Conservation (phyloP, 176 grass and related monocot genomes). For the Eragrostis nindensis region DNA sequence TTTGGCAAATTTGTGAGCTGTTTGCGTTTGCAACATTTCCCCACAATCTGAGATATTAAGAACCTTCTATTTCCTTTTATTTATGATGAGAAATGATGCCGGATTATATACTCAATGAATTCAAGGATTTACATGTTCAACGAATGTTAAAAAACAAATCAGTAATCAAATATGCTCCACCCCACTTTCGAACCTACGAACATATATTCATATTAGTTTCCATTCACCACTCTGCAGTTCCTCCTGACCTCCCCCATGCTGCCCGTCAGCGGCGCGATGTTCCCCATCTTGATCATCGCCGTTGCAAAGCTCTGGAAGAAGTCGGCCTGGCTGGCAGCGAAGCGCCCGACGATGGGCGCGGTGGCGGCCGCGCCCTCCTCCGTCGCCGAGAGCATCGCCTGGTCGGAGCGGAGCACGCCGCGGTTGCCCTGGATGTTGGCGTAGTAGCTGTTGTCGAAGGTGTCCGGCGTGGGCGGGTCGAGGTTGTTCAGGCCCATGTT, state of each 20-base stretch:
- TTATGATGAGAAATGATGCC: neutral
- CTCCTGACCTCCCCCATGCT: conserved; percentile 63
- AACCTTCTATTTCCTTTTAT: neutral
- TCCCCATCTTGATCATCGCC: conserved; percentile 90
- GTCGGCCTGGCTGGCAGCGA: conserved; percentile 48
- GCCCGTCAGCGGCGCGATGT: conserved; percentile 61
- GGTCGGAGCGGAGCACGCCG: conserved; percentile 75
- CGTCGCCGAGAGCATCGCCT: conserved; percentile 58
- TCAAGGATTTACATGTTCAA: conserved; percentile 15
- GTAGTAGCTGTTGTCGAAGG: conserved; percentile 80
- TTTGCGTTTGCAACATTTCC: neutral
- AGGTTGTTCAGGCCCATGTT: conserved; percentile 48
- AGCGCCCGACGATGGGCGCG: conserved; percentile 47
- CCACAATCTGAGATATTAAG: neutral
- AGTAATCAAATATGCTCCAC: neutral
- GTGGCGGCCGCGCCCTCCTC: conserved; percentile 41
- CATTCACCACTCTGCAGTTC: conserved; percentile 68
- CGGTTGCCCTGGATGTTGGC: conserved; percentile 43
- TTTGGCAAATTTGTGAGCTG: neutral
- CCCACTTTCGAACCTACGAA: neutral
- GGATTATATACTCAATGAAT: neutral
- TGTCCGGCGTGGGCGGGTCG: conserved; percentile 58
- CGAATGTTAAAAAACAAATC: neutral
- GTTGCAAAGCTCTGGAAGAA: conserved; percentile 71
- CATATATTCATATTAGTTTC: neutral